Base-by-base conservation (phyloP, 2,329 filamentous ascomycete species). In the Hypomyces rosellus region DNA sequence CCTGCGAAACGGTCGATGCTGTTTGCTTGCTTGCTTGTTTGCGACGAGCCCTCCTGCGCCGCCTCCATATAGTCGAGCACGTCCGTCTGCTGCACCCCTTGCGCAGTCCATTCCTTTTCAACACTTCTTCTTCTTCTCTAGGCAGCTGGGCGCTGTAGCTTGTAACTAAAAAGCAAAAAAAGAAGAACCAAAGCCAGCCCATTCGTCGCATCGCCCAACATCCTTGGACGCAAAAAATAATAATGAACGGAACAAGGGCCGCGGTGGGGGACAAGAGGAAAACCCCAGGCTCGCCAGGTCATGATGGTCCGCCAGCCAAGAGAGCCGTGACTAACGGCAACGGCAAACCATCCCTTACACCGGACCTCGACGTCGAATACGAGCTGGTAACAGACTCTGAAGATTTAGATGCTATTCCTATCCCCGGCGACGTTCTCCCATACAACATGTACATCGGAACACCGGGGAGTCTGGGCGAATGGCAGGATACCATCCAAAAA, bases 401-500 rank as follows among this genome's bases (percentile, higher is more conserved):
- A 45, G 67, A 71, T 39, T 68, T 70, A 9, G 72, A 70, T n/a
- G 43, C 12, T 14, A 37, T 13, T 15, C 34, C 18, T n/a, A 60
- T 69, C 46, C 69, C 67, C 25, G 73, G 74, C 49, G 66, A 71
- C 25, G 59, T 68, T 16, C 60, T 68, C 22, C 61, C 68, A 20
- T 64, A 60, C 52, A 58, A 55, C 30, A 61, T 68, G 58, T 69
- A 65, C 49, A 60, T 68, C 44, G 69, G 63, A 53, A 69, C 67
- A 4, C 69, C 69, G n/a, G 63, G 57, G 25, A 71, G 66, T 59
- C 55, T 69, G 45, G 68, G 68, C 36, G 91, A 95, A 72, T 99
- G 93, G 93, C 92, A 97, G 70, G 87, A 85, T 46, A 96, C 91
- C 1, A 95, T 97, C 54, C 91, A 96, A 69, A 86, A 84, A 54